Evolutionary conservation across 2,329 filamentous ascomycete species (phyloP).

Genomic region (Arthrobotrys iridis): DNA sequence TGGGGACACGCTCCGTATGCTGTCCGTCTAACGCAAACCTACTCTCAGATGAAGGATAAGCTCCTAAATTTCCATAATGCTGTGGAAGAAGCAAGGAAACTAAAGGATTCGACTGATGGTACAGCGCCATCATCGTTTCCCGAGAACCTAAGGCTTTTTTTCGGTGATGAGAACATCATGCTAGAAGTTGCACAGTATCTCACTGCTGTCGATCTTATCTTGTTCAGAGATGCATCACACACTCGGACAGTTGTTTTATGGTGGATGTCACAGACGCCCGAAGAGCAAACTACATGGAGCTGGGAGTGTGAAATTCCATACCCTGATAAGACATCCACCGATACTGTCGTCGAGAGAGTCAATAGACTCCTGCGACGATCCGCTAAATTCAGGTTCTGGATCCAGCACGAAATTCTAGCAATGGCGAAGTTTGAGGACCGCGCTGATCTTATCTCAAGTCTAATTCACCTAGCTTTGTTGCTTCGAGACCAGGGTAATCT

Average conservation of each 20-base stretch:
- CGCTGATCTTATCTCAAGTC: slow-evolving; percentile 39
- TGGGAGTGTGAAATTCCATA: slow-evolving; percentile 44
- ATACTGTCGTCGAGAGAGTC: slow-evolving; percentile 19
- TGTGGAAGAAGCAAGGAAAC: slow-evolving; percentile 14
- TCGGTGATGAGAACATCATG: slow-evolving; percentile 44
- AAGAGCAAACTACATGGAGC: slow-evolving; percentile 40
- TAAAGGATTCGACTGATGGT: not conserved
- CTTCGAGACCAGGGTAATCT: slow-evolving; percentile 45
- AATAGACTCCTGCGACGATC: slow-evolving; percentile 43
- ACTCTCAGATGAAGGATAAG: slow-evolving; percentile 45
- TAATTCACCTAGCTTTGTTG: slow-evolving; percentile 34
- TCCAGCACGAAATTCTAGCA: slow-evolving; percentile 45
- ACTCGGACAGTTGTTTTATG: slow-evolving; percentile 27
- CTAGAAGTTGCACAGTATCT: slow-evolving; percentile 49
- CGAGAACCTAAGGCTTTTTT: slow-evolving; percentile 48
- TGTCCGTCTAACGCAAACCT: slow-evolving; percentile 35
- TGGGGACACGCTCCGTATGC: slow-evolving; percentile 35
- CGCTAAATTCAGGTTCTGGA: slow-evolving; percentile 42
- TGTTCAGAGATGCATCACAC: slow-evolving; percentile 49
- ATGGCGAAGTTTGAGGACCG: slow-evolving; percentile 43
- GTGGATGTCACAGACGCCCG: slow-evolving; percentile 38
- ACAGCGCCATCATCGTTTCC: slow-evolving; percentile 20
- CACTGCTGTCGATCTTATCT: slow-evolving; percentile 45
- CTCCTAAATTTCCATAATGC: slow-evolving; percentile 28
- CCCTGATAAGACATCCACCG: not conserved